Evolutionary conservation across 2,329 filamentous ascomycete species (phyloP).

Genomic region (Leptodontidium sp.): DNA sequence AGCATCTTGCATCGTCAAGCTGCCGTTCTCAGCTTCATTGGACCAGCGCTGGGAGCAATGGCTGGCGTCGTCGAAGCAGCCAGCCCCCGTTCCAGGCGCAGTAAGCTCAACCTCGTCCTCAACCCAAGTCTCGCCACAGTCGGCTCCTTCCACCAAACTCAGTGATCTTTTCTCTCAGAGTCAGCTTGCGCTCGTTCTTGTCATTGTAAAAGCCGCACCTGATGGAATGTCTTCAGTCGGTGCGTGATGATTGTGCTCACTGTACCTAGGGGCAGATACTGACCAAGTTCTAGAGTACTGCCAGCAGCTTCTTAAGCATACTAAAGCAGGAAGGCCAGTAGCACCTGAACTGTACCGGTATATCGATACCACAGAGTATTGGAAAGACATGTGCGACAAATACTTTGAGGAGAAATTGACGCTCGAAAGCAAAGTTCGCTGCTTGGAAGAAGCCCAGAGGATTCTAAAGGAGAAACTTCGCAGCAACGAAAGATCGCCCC

Average conservation of each 20-base stretch:
- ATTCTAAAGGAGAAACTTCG: conserved; percentile 13
- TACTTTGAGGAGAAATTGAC: conserved; percentile 37
- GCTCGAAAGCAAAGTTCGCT: conserved; percentile 37
- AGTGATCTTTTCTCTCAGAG: conserved; percentile 33
- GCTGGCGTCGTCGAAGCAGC: not conserved
- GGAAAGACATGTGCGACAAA: conserved; percentile 41
- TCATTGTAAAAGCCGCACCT: conserved; percentile 38
- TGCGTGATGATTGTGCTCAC: conserved; percentile 20
- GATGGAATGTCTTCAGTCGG: conserved; percentile 34
- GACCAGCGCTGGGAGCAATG: not conserved
- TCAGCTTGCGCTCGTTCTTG: conserved; percentile 40
- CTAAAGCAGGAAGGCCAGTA: conserved; percentile 26
- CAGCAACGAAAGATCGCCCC: not conserved
- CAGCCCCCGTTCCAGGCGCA: not conserved
- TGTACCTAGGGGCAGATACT: conserved; percentile 3
- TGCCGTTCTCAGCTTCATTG: conserved; percentile 6
- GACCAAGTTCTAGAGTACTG: conserved; percentile 38
- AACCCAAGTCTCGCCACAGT: not conserved
- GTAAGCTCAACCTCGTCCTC: not conserved
- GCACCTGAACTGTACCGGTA: conserved; percentile 32
- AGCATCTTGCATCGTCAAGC: conserved; percentile 14
- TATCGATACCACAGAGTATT: conserved; percentile 42
- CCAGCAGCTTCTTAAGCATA: conserved; percentile 35
- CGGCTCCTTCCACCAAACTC: conserved; percentile 20
- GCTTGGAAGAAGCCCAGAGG: conserved; percentile 32